Percentiles rank a stretch among this genome's conserved stretches.
Conservation (phyloP, 768 basidiomycete genomes). For the Cystofilobasidium capitatum region DNA sequence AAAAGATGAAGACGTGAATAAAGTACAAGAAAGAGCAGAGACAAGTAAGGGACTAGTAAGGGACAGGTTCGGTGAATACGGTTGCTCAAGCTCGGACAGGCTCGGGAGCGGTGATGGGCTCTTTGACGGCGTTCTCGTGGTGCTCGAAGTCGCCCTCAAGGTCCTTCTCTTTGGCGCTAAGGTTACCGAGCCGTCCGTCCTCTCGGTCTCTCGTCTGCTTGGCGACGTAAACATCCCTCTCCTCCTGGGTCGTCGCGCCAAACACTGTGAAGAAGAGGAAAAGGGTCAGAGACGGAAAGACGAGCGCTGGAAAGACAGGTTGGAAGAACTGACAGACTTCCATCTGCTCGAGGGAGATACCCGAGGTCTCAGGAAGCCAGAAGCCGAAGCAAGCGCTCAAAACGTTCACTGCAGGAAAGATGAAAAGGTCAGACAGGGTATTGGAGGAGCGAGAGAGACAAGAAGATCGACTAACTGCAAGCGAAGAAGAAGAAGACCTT, state of each 20-base stretch:
- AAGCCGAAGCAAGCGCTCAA: conserved; percentile 21
- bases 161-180: background rate
- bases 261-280: too few relatives aligned
- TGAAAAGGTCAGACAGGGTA: background rate
- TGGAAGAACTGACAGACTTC: too few relatives aligned
- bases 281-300: background rate
- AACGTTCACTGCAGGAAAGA: conserved; percentile 4
- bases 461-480: too few relatives aligned
- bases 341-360: conserved; percentile 24
- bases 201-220: background rate
- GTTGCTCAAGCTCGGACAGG: too few relatives aligned
- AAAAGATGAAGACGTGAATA: too few relatives aligned
- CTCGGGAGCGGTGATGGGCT: background rate
- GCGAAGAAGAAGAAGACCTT: conserved; percentile 13
- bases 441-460: background rate
- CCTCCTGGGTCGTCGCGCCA: conserved; percentile 20
- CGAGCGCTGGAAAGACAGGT: too few relatives aligned
- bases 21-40: background rate
- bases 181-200: background rate
- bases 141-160: background rate
- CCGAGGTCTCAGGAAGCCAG: conserved; percentile 21
- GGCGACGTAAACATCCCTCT: conserved; percentile 10
- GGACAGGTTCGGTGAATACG: too few relatives aligned
- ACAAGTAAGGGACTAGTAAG: background rate
- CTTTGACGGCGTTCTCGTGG: background rate